Evolutionary conservation across 129 eudicot species (phyloP), one percentile per base, ranked within the genome.

Genomic region (sunflower (Helianthus annuus)): DNA sequence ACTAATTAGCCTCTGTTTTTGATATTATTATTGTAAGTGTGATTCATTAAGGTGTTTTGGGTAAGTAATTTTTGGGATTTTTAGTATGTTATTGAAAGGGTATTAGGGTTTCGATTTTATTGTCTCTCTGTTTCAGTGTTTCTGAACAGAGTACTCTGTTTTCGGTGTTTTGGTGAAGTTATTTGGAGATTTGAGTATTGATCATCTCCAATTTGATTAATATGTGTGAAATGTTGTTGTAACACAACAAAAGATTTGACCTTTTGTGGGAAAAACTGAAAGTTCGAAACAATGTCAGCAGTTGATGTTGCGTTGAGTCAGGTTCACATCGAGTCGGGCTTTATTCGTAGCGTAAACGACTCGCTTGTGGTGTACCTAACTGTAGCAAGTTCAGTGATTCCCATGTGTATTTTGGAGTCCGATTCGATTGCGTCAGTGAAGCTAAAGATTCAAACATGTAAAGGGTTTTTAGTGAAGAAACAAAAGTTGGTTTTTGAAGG

Each of bases 361-460:
- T 74, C 87, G 4, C 75, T 84, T 39, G 69, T 70, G 15, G 67
- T 89, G 24, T 89, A 84, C 80, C 46, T 83, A 64, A 83, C 80
- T 54, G 84, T 82, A 5, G 86, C 85, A 42, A 85, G 87, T 77
- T 85, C 87, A 15, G 85, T 85, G 85, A 85, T 83, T 66, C 96
- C 96, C 69, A 76, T 85, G 84, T 77, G 83, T 29, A 81, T 87
- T 51, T 81, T 86, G 89, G 91, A 89, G 76, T 89, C 96, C 53
- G 96, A 86, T 82, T 86, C 96, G 64, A 78, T 86, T 70, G 87
- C 82, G 36, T 86, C 91, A 12, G 91, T 89, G 51, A 86, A 89
- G 64, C 83, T 89, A 13, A 86, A 83, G 91, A 79, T 89, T 63
- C 91, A 89, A 71, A 82, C 83, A 13, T 82, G 85, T 74, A 83